A percentile compares a stretch with the other conserved stretches of the same genome.
phyloP scores from a whole-genome alignment of 2,329 filamentous ascomycete species.

The Fusarium euwallaceae region DNA sequence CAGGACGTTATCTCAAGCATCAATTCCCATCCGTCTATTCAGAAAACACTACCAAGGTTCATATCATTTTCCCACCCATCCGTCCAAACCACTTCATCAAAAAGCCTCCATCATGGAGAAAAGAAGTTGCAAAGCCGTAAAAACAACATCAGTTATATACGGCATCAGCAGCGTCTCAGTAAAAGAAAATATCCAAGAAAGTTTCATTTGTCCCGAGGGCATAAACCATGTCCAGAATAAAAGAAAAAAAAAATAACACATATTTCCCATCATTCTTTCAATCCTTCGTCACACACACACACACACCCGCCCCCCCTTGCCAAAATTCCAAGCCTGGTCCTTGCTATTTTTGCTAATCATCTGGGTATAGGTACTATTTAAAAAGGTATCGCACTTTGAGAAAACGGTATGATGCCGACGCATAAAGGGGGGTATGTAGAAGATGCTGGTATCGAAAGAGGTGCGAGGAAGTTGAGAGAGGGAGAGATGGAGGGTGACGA shows the following conservation, averaged over 20 bases:
- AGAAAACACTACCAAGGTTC: slow-evolving; percentile 3
- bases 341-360: slow-evolving; percentile 43
- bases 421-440: slow-evolving; percentile 43
- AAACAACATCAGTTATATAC: neutral
- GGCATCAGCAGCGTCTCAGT: neutral
- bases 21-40: slow-evolving; percentile 7
- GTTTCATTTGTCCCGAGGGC: slow-evolving; percentile 11
- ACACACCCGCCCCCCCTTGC: neutral
- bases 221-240: neutral
- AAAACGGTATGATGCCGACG: slow-evolving; percentile 77
- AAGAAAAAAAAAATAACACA: neutral
- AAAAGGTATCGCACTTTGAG: slow-evolving; percentile 90
- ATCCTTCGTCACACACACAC: no score
- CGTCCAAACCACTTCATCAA: slow-evolving; percentile 2
- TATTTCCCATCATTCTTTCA: slow-evolving; percentile 15
- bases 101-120: neutral
- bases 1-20: neutral
- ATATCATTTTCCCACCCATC: slow-evolving; percentile 1
- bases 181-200: slow-evolving; percentile 11
- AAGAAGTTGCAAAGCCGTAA: neutral
- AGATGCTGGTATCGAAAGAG: slow-evolving; percentile 7
- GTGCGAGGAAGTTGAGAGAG: slow-evolving; percentile 5
- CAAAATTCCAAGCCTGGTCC: slow-evolving; percentile 22
- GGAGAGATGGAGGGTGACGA: neutral
- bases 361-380: slow-evolving; percentile 69